Conservation (phyloP, 2,329 filamentous ascomycete genomes). For the Akanthomyces uredinophilus region DNA sequence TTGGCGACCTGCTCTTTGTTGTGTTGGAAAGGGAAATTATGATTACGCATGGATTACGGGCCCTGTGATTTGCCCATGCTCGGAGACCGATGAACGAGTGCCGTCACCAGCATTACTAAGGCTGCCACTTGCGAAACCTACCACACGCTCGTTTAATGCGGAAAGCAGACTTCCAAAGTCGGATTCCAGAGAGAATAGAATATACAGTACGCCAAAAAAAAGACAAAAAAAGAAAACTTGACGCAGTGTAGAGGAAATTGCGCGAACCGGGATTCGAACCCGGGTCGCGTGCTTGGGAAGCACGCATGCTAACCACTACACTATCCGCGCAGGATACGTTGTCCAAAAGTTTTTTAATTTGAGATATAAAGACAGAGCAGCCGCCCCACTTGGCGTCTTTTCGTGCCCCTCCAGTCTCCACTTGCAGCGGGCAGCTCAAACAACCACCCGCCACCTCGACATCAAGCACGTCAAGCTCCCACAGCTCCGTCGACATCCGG, state of each 20-base stretch:
- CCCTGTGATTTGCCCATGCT: conserved; percentile 13
- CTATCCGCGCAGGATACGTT: conserved; percentile 14
- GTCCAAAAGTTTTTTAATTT: not conserved
- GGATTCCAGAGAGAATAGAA: not conserved
- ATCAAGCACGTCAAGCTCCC: not conserved
- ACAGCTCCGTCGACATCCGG: too few relatives aligned
- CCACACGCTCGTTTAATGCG: not conserved
- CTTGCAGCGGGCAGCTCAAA: not conserved
- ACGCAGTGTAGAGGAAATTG: conserved; percentile 14
- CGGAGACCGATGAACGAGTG: conserved; percentile 14
- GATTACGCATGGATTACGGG: conserved; percentile 13
- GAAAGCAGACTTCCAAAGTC: too few relatives aligned
- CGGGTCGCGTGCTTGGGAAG: conserved; percentile 17
- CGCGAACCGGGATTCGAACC: conserved; percentile 17
- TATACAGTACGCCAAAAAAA: not conserved
- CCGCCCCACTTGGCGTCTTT: conserved; percentile 4
- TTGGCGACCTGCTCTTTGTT: not conserved
- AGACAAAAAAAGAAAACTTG: not conserved
- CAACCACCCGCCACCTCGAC: not conserved
- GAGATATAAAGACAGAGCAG: rapidly evolving
- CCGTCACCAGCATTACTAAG: conserved; percentile 13
- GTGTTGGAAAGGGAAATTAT: not conserved
- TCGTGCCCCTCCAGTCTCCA: conserved; percentile 3
- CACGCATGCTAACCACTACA: conserved; percentile 17
- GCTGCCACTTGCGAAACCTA: not conserved